Evolutionary conservation across 129 eudicot species (phyloP), one percentile per base, ranked within the genome.

Genomic region (carrot (Daucus carota)): DNA sequence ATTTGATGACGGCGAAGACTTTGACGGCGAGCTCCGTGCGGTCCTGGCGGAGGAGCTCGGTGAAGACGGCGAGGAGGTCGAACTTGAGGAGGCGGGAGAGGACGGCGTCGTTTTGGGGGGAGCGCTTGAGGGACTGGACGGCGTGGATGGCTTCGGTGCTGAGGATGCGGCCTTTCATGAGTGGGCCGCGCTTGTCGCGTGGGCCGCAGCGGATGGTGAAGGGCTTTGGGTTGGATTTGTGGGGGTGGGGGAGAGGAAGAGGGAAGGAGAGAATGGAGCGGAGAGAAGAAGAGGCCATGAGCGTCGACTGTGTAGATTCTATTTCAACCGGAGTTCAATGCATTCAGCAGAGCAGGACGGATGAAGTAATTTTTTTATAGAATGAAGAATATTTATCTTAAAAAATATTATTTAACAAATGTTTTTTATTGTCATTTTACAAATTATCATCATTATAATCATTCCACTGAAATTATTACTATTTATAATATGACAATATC

Each of bases 61-160:
- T 86, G 80, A 89, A 79, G 79, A 92, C 81, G 69, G 98, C 93
- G 63, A 88, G 33, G 74, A 94, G 88, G 82, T 94, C 98, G 74
- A 96, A 78, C 76, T 94, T 94, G 72, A 94, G 68, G 74, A 94
- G 92, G 17, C 98, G 96, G 20, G 85, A 75, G 57, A 80, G 83
- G 77, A 57, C 28, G 85, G 81, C 82, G 82, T 74, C 81, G 38
- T 83, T 81, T 50, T 81, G 3, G 20, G 88, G 83, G 40, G 97
- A 89, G 20, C 97, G 87, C 76, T 94, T 94, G 77, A 94, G 97
- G 59, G 97, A 65, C 78, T 94, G 98, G 69, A 94, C 90, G 60
- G 93, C 97, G 76, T 89, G 96, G 79, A 94, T 94, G 78, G 98
- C 92, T 76, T 91, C 98, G 34, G 81, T 85, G 92, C 89, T 84